Base-by-base conservation (phyloP, 345 rosid genomes). In the Pistacia integerrima region DNA sequence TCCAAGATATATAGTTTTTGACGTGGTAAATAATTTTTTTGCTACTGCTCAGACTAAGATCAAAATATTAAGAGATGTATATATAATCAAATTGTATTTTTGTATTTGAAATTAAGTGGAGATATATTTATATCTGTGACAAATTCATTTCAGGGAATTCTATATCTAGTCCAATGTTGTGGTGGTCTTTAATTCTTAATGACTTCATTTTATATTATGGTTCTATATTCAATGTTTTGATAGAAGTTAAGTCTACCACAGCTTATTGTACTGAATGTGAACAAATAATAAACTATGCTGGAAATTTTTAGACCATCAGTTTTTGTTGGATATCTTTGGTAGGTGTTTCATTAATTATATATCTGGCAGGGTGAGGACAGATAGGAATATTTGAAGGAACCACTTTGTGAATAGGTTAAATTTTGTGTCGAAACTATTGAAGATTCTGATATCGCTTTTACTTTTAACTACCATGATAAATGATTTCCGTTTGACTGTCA, bases 201-300 rank as follows among this genome's bases (percentile, higher is more conserved):
- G 52, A 18, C 52, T 52, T 30, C 14, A 5, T 18, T 17, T 9
- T 38, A 5, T 18, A 67, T 11, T 22, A 6, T 67, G 10, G 2
- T 48, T 14, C n/a, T 65, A n/a, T 46, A 67, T 67, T 67, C 70
- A 13, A 67, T 46, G n/a, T 48, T 67, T 30, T 12, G 56, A 11
- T 67, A 22, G n/a, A 46, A 22, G 4, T 46, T 67, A 48, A 54
- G 41, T 49, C 57, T 66, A 25, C 12, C 28, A 67, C 28, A 36
- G 5, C 70, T 7, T 48, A 20, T 33, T 67, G 11, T 48, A 22
- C 57, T 14, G 33, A 36, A 38, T 12, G 25, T 20, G 36, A 44
- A 62, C 18, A 25, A 30, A 25, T 22, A 2, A 14, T n/a, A 67
- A 67, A 48, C 56, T 6, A 28, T 67, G 38, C 20, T 5, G 56